Base-by-base conservation (phyloP, 306 rosid genomes). In the Chamaecrista fasciculata region DNA sequence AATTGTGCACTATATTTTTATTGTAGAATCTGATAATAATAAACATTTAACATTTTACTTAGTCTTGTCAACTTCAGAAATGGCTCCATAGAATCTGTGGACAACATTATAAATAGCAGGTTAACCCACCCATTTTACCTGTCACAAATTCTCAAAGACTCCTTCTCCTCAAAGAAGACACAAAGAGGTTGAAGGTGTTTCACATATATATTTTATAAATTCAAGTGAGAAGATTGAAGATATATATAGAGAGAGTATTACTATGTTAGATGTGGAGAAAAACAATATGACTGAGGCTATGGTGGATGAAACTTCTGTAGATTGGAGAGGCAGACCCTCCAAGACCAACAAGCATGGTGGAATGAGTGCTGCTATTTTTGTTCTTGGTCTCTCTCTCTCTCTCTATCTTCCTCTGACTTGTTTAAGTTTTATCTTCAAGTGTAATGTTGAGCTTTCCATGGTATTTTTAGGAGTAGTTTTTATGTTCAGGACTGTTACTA, bases 311-410 rank as follows among this genome's bases (percentile, higher is more conserved):
- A 43, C 48, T 42, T 78, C 76, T 64, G 86, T 74, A 42, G 88
- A 83, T 74, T 86, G 91, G 88, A 79, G 83, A 76, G 85, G 91
- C 73, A 81, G 81, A 66, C 81, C 80, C 66, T 79, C 83, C 73
- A 79, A 74, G 37, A 66, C 69, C 14, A n/a, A 53, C 48, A 79
- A 81, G 25, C 85, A 81, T 77, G 91, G 88, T 64, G 91, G 91
- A 83, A 86, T 83, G 88, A 65, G 26, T 36, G 83, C 91, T 47
- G 91, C 89, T 73, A 57, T 62, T 66, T 86, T 83, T 79, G 86
- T 86, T 60, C 89, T 86, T 11, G 91, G 91, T 86, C 51, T 67
- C 37, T 66, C 48, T 78, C 67, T 77, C n/a, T 66, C 46, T 43
- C 58, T 47, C 3, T 28, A 4, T 28, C 23, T 20, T 42, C 2